Conservation (phyloP, 345 rosid species). For the Turnera subulata region DNA sequence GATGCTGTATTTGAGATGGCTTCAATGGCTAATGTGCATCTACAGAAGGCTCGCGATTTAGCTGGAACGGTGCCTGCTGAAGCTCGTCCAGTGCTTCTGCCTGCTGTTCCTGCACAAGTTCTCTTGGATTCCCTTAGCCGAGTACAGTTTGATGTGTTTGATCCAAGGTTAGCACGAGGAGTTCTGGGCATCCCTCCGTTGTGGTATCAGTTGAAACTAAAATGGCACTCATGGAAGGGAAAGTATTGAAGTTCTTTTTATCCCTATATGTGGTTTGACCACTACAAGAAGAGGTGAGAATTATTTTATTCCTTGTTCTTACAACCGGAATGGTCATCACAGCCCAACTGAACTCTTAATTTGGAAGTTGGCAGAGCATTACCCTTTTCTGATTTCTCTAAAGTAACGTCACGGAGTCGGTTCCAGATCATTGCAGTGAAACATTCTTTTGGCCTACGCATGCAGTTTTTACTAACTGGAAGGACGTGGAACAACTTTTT, state of each 20-base stretch:
- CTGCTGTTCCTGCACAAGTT: conserved; percentile 76
- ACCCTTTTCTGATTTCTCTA: no score
- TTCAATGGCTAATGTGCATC: conserved; percentile 74
- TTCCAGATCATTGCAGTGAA: no score
- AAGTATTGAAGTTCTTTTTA: conserved; percentile 37
- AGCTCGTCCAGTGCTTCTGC: conserved; percentile 69
- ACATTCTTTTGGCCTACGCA: no score
- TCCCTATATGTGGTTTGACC: neutral
- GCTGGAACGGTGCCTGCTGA: conserved; percentile 58
- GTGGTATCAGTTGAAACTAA: conserved; percentile 71
- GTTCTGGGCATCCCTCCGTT: conserved; percentile 77
- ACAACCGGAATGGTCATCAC: no score
- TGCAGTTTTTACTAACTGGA: no score
- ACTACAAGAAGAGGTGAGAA: neutral
- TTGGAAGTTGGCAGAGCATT: no score
- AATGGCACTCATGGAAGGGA: conserved; percentile 73
- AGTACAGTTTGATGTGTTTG: conserved; percentile 80
- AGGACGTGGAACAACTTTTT: no score
- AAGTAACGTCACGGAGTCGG: no score
- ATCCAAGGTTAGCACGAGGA: conserved; percentile 67
- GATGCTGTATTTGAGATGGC: conserved; percentile 82
- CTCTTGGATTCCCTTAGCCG: conserved; percentile 52
- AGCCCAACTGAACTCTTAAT: no score
- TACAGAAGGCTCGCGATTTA: conserved; percentile 76
- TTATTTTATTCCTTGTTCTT: neutral